Evolutionary conservation across 140 eudicot species (phyloP).

Genomic region (Oenanthe javanica): DNA sequence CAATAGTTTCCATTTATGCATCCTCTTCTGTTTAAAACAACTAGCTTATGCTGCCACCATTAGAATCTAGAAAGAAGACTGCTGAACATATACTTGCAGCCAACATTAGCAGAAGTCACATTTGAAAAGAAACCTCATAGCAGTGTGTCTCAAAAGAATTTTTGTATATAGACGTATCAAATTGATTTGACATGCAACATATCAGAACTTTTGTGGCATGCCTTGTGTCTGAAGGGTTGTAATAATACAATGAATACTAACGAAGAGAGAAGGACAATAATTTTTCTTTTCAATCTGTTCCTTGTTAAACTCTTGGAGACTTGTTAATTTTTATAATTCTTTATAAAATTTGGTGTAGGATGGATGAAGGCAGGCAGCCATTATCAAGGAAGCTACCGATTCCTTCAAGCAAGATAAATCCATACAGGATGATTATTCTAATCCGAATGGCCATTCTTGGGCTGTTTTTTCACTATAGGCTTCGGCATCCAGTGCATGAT

Average conservation of each 20-base stretch:
- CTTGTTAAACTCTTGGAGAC: neutral
- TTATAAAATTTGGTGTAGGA: neutral
- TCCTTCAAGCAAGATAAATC: conserved; percentile 7
- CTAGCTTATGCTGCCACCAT: neutral
- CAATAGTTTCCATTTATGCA: neutral
- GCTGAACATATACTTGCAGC: neutral
- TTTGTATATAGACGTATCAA: neutral
- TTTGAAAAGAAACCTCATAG: neutral
- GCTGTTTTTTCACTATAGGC: conserved; percentile 6
- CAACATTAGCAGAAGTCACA: neutral
- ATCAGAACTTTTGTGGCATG: neutral
- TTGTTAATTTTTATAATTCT: neutral
- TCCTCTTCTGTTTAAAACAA: neutral
- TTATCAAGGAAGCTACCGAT: neutral
- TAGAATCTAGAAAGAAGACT: neutral
- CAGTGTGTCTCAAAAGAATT: neutral
- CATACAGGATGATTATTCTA: conserved; percentile 7
- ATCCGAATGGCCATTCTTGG: conserved; percentile 6
- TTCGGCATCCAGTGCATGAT: conserved; percentile 1
- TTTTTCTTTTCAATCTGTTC: neutral
- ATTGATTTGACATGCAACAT: neutral
- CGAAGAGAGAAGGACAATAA: neutral
- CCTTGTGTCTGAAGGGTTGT: neutral
- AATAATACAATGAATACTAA: neutral
- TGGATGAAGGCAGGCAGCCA: conserved; percentile 3